Conservation (phyloP, 2,329 filamentous ascomycete genomes). For the Alternaria conjuncta region DNA sequence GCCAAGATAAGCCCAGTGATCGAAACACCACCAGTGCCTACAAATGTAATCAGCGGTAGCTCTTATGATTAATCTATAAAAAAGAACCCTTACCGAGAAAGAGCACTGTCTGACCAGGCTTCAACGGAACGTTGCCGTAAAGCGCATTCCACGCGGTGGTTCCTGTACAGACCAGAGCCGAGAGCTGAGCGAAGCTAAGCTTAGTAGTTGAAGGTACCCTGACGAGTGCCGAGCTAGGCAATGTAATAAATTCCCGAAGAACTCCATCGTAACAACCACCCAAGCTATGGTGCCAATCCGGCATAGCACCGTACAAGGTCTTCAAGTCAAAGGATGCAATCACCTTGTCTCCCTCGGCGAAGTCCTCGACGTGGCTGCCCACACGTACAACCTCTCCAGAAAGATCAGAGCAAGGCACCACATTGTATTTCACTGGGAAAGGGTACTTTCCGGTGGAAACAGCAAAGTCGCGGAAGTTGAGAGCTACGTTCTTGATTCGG, state of each 20-base stretch:
- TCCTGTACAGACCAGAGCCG: slow-evolving; percentile 19
- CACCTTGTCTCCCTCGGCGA: slow-evolving; percentile 21
- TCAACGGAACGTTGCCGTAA: slow-evolving; percentile 13
- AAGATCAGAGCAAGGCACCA: slow-evolving; percentile 20
- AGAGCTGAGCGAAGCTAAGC: slow-evolving; percentile 6
- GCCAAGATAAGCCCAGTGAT: slow-evolving; percentile 29
- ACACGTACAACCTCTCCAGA: slow-evolving; percentile 13
- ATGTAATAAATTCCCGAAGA: slow-evolving; percentile 12
- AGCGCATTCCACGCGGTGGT: slow-evolving; percentile 26
- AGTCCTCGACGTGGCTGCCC: slow-evolving; percentile 10
- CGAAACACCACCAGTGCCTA: slow-evolving; percentile 50
- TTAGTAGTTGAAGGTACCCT: slow-evolving; percentile 8
- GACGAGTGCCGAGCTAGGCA: slow-evolving; percentile 13
- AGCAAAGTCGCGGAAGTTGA: slow-evolving; percentile 24
- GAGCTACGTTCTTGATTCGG: slow-evolving; percentile 16
- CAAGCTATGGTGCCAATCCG: background rate
- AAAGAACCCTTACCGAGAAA: slow-evolving; percentile 14
- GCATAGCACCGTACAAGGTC: slow-evolving; percentile 4
- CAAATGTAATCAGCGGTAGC: background rate
- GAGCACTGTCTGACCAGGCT: slow-evolving; percentile 16
- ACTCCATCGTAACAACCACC: slow-evolving; percentile 14
- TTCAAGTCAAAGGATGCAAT: slow-evolving; percentile 13
- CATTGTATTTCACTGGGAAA: slow-evolving; percentile 9
- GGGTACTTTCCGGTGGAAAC: slow-evolving; percentile 18
- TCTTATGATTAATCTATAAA: background rate